Evolutionary conservation across 2,329 filamentous ascomycete species (phyloP).

Genomic region (Macrophomina phaseolina): DNA sequence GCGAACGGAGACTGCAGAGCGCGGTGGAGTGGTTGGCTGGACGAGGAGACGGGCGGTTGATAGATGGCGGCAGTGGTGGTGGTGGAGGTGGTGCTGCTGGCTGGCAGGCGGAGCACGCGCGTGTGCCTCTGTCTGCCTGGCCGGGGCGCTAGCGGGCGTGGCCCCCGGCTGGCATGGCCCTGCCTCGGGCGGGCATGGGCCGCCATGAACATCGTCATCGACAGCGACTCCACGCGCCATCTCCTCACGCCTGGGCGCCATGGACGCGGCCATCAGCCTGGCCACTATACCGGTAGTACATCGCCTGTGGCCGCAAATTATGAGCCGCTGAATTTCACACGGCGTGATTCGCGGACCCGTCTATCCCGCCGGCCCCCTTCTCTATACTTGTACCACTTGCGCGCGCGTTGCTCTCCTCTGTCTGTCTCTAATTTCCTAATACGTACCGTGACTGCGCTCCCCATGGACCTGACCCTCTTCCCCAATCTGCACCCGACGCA

Average conservation of each 20-base stretch:
- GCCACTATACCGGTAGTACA: conserved; percentile 2
- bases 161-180: background rate
- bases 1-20: background rate
- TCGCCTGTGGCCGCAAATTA: conserved; percentile 24
- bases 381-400: conserved; percentile 23
- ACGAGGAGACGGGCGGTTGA: background rate
- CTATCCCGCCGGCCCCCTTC: conserved; percentile 16
- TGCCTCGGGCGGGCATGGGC: conserved; percentile 18
- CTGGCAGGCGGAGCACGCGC: background rate
- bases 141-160: background rate
- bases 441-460: conserved; percentile 7
- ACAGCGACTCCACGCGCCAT: conserved; percentile 23
- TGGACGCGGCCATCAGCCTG: conserved; percentile 7
- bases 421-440: conserved; percentile 23
- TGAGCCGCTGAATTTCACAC: conserved; percentile 4
- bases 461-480: conserved; percentile 26
- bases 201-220: conserved; percentile 19
- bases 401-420: background rate
- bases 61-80: background rate
- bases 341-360: conserved; percentile 12
- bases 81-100: background rate
- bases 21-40: background rate
- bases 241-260: conserved; percentile 16
- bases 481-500: conserved; percentile 19
- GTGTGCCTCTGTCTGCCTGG: background rate